Conservation (phyloP, 2,329 filamentous ascomycete species). For the Neopestalotiopsis sp. region DNA sequence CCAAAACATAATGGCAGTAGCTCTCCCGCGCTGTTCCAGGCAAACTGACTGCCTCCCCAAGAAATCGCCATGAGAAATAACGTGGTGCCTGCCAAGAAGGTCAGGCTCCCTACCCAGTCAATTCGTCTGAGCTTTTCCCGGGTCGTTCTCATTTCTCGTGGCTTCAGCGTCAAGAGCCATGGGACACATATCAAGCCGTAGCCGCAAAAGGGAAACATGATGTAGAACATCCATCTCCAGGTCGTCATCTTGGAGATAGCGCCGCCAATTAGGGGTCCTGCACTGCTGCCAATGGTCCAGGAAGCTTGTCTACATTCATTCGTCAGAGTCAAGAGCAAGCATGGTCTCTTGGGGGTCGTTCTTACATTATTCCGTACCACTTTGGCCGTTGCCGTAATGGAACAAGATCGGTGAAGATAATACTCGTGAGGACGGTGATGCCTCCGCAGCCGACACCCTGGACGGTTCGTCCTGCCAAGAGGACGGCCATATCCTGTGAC, state of each 20-base stretch:
- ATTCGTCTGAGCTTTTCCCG: constrained; percentile 16
- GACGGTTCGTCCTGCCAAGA: constrained; percentile 50
- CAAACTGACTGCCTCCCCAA: constrained; percentile 24
- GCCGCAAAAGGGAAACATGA: constrained; percentile 38
- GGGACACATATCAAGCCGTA: constrained; percentile 32
- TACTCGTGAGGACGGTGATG: constrained; percentile 27
- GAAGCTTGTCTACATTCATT: constrained; percentile 28
- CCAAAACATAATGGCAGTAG: constrained; percentile 19
- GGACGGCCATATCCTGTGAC: constrained; percentile 31
- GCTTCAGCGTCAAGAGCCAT: constrained; percentile 42
- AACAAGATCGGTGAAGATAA: constrained; percentile 50
- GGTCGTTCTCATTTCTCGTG: background rate
- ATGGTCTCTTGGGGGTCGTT: background rate
- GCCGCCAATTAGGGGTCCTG: constrained; percentile 27
- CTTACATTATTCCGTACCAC: constrained; percentile 31
- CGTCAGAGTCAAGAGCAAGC: constrained; percentile 4
- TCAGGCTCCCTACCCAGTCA: constrained; percentile 21
- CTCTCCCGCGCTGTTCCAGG: constrained; percentile 17
- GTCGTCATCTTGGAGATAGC: constrained; percentile 11
- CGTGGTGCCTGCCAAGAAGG: constrained; percentile 23
- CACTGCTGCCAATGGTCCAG: constrained; percentile 37
- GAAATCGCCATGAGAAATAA: constrained; percentile 20
- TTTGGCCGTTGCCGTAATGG: constrained; percentile 51
- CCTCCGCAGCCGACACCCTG: constrained; percentile 45
- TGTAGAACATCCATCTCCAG: constrained; percentile 41